Evolutionary conservation across 768 basidiomycete species (phyloP).

Genomic region (Boletales sp.): DNA sequence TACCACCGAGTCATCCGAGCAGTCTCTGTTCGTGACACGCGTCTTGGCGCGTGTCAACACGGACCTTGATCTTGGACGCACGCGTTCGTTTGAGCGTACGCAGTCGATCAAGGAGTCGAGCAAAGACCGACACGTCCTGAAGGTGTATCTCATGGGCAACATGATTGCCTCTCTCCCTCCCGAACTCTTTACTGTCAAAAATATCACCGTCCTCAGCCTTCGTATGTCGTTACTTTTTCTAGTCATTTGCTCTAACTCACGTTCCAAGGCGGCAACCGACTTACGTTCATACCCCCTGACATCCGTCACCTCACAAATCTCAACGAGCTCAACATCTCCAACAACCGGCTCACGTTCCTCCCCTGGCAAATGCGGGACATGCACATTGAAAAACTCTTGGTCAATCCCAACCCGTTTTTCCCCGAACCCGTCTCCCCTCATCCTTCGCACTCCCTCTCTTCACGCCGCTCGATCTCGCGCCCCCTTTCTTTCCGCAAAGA

Average conservation of each 20-base stretch:
- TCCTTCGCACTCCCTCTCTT: neutral
- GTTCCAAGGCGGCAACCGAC: constrained; percentile 49
- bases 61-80: constrained; percentile 32
- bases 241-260: neutral
- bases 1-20: constrained; percentile 35
- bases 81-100: constrained; percentile 24
- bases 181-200: constrained; percentile 53
- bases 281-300: constrained; percentile 60
- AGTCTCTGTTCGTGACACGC: constrained; percentile 22
- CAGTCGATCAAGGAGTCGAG: constrained; percentile 31
- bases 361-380: constrained; percentile 65
- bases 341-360: constrained; percentile 55
- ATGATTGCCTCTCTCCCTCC: constrained; percentile 50
- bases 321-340: constrained; percentile 56
- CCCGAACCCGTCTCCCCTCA: constrained; percentile 23
- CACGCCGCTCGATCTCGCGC: constrained; percentile 11
- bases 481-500: constrained; percentile 9
- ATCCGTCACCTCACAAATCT: constrained; percentile 53
- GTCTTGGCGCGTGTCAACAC: constrained; percentile 33
- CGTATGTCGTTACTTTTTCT: constrained; percentile 40
- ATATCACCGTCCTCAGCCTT: constrained; percentile 59
- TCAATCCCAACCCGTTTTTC: constrained; percentile 63
- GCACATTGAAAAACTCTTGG: constrained; percentile 42
- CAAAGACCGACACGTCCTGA: constrained; percentile 46
- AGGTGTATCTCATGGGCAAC: constrained; percentile 57